Conservation (phyloP, 352 stramenopile species). For the Pythium coloratum region DNA sequence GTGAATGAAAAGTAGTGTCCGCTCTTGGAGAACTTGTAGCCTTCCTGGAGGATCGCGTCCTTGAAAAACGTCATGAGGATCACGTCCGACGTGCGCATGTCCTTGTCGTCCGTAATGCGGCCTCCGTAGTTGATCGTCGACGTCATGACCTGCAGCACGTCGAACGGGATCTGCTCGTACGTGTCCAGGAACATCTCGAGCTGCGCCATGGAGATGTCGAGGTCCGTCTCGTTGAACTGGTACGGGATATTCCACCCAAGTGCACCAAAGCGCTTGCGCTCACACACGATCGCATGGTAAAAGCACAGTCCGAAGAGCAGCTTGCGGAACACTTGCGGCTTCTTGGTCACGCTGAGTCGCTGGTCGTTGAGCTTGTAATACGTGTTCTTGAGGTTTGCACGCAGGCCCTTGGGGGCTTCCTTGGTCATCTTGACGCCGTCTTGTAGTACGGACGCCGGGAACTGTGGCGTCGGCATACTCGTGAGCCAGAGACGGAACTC, state of each 20-base stretch:
- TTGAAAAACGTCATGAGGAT: conserved; percentile 92
- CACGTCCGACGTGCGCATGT: conserved; percentile 90
- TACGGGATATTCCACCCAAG: conserved; percentile 97
- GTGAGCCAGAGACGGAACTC: conserved; percentile 96
- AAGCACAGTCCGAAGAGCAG: conserved; percentile 93
- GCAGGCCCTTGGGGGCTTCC: conserved; percentile 92
- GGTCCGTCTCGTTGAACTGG: conserved; percentile 96
- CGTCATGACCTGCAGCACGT: conserved; percentile 92
- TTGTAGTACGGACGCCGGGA: conserved; percentile 93
- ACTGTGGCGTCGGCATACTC: conserved; percentile 76
- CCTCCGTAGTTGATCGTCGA: conserved; percentile 95
- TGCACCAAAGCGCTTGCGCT: conserved; percentile 94
- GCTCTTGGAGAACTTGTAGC: conserved; percentile 75
- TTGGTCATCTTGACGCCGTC: conserved; percentile 98
- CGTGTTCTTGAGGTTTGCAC: conserved; percentile 92
- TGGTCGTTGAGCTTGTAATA: conserved; percentile 95
- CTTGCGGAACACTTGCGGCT: conserved; percentile 91
- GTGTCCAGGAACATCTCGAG: conserved; percentile 89
- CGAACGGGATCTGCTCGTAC: conserved; percentile 84
- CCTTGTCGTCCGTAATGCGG: conserved; percentile 94
- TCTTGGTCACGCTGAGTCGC: conserved; percentile 78
- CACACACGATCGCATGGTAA: conserved; percentile 91
- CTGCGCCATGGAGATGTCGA: conserved; percentile 87
- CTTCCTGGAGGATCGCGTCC: conserved; percentile 69
- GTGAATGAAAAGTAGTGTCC: conserved; percentile 88